Evolutionary conservation across 495 filamentous ascomycete species (phyloP).

Genomic region (Astrothelium subdiscretum): DNA sequence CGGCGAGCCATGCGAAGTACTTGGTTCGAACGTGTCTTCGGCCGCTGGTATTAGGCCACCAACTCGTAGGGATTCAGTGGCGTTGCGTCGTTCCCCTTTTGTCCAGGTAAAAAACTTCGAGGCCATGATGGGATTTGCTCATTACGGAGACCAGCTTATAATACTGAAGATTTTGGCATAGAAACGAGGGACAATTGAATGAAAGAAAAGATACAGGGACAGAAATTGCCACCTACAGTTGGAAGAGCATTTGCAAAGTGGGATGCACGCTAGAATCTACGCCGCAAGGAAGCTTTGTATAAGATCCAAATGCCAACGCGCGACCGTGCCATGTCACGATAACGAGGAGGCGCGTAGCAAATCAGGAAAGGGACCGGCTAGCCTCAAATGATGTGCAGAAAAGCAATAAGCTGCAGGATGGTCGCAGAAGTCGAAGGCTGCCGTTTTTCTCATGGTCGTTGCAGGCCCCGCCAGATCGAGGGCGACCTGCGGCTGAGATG

Average conservation of each 20-base stretch:
- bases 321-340: not conserved
- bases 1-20: constrained; percentile 3
- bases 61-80: constrained; percentile 11
- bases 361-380: not conserved
- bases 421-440: not conserved
- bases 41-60: constrained; percentile 12
- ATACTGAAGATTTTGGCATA: not conserved
- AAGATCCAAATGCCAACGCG: not conserved
- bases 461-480: not conserved
- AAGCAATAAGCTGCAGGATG: not conserved
- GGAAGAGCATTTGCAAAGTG: not conserved
- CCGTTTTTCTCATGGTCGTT: not conserved
- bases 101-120: constrained; percentile 30
- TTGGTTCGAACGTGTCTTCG: constrained; percentile 7
- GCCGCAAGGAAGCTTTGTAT: not conserved
- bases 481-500: not conserved
- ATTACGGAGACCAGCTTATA: not conserved
- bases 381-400: not conserved
- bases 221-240: not conserved
- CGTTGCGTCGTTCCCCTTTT: constrained; percentile 23
- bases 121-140: constrained; percentile 16
- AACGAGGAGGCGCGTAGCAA: not conserved
- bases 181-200: not conserved
- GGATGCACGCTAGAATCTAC: not conserved
- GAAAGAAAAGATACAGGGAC: not conserved